phyloP scores from a whole-genome alignment of 768 basidiomycete species.

The Psilocybe cyanescens region DNA sequence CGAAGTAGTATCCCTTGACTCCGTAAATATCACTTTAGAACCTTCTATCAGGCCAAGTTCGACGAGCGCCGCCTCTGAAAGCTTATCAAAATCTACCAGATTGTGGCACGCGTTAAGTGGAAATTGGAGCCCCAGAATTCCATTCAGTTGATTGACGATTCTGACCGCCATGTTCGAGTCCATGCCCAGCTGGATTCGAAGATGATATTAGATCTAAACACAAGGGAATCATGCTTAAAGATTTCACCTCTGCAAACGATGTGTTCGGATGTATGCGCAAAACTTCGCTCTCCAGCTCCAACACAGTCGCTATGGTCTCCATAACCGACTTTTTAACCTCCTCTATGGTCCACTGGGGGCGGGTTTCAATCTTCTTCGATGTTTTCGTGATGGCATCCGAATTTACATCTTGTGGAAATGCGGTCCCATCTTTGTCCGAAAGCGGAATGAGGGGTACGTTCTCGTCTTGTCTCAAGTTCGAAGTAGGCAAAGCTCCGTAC shows the following conservation, averaged over 20 bases:
- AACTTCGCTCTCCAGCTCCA: slow-evolving; percentile 13
- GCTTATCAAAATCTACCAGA: slow-evolving; percentile 22
- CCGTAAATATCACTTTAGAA: too few relatives aligned
- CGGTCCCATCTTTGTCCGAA: too few relatives aligned
- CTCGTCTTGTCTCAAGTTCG: background rate
- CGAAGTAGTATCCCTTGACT: background rate
- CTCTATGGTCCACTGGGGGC: slow-evolving; percentile 4
- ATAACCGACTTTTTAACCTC: slow-evolving; percentile 8
- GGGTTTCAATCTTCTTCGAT: too few relatives aligned
- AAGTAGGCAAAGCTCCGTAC: background rate
- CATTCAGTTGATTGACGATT: slow-evolving; percentile 29
- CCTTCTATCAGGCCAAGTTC: slow-evolving; percentile 13
- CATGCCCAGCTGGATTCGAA: slow-evolving; percentile 28
- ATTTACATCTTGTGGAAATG: too few relatives aligned
- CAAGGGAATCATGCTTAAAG: too few relatives aligned
- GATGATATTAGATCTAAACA: too few relatives aligned
- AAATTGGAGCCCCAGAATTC: slow-evolving; percentile 17
- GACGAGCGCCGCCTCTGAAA: slow-evolving; percentile 17
- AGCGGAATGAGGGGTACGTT: too few relatives aligned
- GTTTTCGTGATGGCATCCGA: too few relatives aligned
- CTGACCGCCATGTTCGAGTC: slow-evolving; percentile 29
- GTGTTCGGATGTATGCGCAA: slow-evolving; percentile 17
- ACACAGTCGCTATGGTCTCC: slow-evolving; percentile 14
- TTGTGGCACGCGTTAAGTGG: slow-evolving; percentile 32
- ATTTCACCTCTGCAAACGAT: slow-evolving; percentile 28